Conservation (phyloP, 176 grass and related monocot genomes). For the Oropetium thomaeum region DNA sequence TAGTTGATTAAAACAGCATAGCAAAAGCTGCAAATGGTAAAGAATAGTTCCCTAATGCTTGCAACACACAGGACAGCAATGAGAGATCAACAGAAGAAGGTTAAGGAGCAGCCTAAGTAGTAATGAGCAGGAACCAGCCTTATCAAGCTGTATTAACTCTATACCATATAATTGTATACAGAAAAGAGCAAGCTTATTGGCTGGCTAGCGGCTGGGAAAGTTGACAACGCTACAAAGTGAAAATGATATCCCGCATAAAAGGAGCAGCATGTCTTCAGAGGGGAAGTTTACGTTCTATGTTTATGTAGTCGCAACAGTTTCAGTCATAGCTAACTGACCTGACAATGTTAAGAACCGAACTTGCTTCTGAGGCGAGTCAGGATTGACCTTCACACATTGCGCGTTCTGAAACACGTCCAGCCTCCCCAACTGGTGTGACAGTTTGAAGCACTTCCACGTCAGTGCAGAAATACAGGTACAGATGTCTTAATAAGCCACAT, state of each 20-base stretch:
- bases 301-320: background rate
- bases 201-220: background rate
- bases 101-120: background rate
- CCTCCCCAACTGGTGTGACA: conserved; percentile 48
- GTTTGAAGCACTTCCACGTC: background rate
- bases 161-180: background rate
- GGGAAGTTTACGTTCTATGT: background rate
- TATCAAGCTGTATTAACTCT: background rate
- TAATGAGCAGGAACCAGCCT: background rate
- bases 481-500: background rate
- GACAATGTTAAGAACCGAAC: conserved; percentile 77
- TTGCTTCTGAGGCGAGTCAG: conserved; percentile 91
- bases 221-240: background rate
- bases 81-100: background rate
- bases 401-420: conserved; percentile 64
- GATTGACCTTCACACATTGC: conserved; percentile 84
- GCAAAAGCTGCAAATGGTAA: conserved; percentile 1
- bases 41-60: background rate
- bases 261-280: background rate
- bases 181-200: background rate
- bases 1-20: conserved; percentile 2
- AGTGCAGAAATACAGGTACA: background rate
- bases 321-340: conserved; percentile 36
- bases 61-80: background rate
- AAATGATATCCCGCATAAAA: background rate